Conservation (phyloP, 108 stramenopile genomes). For the Pseudonitzschia multistriata region DNA sequence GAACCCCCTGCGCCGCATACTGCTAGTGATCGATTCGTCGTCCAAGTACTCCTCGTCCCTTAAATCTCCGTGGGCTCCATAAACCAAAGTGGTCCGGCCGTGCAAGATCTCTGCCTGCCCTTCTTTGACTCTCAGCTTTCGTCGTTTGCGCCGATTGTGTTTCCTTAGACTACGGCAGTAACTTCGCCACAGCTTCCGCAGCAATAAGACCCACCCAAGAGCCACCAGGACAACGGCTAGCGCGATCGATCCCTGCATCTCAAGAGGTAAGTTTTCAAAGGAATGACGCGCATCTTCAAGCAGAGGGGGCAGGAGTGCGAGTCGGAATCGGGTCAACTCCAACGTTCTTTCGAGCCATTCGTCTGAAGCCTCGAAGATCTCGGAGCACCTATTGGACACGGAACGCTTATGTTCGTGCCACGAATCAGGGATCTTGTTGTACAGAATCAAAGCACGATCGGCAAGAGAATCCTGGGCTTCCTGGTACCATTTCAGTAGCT, state of each 20-base stretch:
- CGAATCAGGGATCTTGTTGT: neutral
- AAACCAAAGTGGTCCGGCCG: neutral
- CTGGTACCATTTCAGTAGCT: neutral
- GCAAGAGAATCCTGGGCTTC: neutral
- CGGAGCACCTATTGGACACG: neutral
- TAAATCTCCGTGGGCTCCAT: slow-evolving; percentile 1
- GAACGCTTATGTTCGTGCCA: neutral
- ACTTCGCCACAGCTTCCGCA: neutral
- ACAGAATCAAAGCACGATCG: neutral
- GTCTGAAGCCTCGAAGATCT: neutral
- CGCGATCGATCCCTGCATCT: neutral
- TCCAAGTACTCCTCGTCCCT: slow-evolving; percentile 7
- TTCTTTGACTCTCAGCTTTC: neutral
- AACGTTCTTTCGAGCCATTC: neutral
- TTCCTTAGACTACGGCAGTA: neutral
- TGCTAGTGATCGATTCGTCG: neutral
- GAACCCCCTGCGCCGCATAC: neutral
- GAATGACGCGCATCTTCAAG: neutral
- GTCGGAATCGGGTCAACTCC: neutral
- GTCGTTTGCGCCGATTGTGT: neutral
- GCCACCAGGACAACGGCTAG: neutral
- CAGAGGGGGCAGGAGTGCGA: neutral
- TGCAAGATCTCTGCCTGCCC: slow-evolving; percentile 3
- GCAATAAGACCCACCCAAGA: no score
- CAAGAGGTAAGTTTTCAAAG: neutral